Base-by-base conservation (phyloP, 2,329 filamentous ascomycete genomes). In the Colletotrichum lentis region DNA sequence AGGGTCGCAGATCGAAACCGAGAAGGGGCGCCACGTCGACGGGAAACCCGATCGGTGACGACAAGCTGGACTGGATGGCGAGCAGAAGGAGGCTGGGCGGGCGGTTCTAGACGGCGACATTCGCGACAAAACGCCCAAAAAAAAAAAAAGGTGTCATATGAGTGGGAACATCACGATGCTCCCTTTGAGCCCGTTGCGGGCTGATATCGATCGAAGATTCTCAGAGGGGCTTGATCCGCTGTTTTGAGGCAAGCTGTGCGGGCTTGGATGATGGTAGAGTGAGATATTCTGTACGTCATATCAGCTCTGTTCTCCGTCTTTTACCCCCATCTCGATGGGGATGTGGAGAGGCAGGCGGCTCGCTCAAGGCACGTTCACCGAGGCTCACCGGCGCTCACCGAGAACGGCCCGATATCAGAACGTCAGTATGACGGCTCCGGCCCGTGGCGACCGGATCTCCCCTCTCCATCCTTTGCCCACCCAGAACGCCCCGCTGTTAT, bases 221-320 rank as follows among this genome's bases (percentile, higher is more conserved):
- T 12, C 55, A 24, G 61, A 54, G 6, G 8, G 14, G 55, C 49
- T 39, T 18, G 65, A 49, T 37, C 49, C 62, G n/a, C 14, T 20
- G 12, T 1, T 1, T 35, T 24, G 43, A 46, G 14, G 22, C 60
- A 47, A 58, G 64, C 53, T 22, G 5, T 2, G 3, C 24, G 10
- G 10, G 31, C n/a, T 18, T 37, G 6, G 7, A 20, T 31, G 11
- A 16, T 44, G n/a, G n/a, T 24, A 43, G 31, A 22, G 62, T 65
- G 55, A 44, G 16, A 11, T 43, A 24, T 8, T 4, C 3, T 3
- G 22, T 68, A 56, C 65, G 65, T 68, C 65, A 68, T 65, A 7
- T 20, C 20, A 12, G 16, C 64, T 41, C 24, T 6, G 31, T 8
- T 22, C n/a, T 43, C 37, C 14, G n/a, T 35, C 31, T 39, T 52